phyloP scores from a whole-genome alignment of 495 filamentous ascomycete species.

The Penicillium salamii region DNA sequence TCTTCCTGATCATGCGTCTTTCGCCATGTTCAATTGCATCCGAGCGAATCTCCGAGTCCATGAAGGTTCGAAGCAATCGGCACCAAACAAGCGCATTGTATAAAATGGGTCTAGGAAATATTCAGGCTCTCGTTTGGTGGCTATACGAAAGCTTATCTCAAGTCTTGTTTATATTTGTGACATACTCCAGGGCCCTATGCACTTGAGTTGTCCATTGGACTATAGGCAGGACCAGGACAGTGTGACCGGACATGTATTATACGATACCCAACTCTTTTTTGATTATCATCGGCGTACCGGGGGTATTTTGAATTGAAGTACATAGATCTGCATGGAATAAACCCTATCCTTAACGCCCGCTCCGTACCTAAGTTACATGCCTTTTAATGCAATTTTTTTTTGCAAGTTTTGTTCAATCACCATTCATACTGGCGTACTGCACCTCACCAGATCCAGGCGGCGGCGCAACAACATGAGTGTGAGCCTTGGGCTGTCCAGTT shows the following conservation, averaged over 20 bases:
- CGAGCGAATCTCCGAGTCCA: constrained; percentile 6
- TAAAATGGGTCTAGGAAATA: neutral
- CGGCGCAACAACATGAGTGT: constrained; percentile 58
- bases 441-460: constrained; percentile 82
- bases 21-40: neutral
- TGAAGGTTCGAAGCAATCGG: neutral
- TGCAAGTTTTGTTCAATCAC: constrained; percentile 54
- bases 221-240: constrained; percentile 4
- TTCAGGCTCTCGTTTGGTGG: neutral
- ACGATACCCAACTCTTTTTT: constrained; percentile 44
- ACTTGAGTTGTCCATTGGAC: neutral
- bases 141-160: neutral
- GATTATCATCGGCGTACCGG: constrained; percentile 31
- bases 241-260: constrained; percentile 37
- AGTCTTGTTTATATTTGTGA: neutral
- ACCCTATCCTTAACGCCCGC: constrained; percentile 40
- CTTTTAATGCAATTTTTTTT: constrained; percentile 9
- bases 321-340: constrained; percentile 39
- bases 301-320: constrained; percentile 38
- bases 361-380: constrained; percentile 35
- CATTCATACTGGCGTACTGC: constrained; percentile 80
- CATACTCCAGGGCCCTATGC: neutral
- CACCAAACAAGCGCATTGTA: neutral
- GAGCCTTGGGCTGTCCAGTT: constrained; percentile 38
- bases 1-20: constrained; percentile 24